Base-by-base conservation (phyloP, 2,329 filamentous ascomycete genomes). In the Aspergillus spinulosporus region DNA sequence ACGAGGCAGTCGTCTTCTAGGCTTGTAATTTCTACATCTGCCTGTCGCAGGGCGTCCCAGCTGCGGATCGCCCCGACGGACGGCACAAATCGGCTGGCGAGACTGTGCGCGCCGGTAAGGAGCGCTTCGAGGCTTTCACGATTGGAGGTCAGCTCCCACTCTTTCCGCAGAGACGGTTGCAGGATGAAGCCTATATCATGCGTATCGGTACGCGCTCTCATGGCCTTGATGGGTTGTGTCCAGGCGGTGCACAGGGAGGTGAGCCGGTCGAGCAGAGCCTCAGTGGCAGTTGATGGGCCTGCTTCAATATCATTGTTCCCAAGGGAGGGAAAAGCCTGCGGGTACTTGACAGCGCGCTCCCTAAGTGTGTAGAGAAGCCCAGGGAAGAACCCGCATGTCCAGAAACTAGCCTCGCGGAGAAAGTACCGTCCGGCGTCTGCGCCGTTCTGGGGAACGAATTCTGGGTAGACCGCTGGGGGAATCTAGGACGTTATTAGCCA, bases 111-210 rank as follows among this genome's bases (percentile, higher is more conserved):
- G 3, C 58, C 63, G 2, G 56, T 61, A 4, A 66, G 36, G 2
- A 64, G 26, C 2, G 49, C 42, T 2, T 58, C 11, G 0, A 64
- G 50, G 15, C 55, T 63, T 3, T 36, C 26, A 2, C 48, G 4
- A 29, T 62, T 62, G 15, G 56, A 52, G 2, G 73, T 77, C 3
- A 82, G 62, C 54, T 82, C 80, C 75, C 76, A 82, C 49, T 80
- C 76, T 28, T 72, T 67, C 9, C 75, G 72, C 1, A 82, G 60
- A 0, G 78, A 74, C 0, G 80, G 80, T 60, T 77, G 72, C 1
- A 82, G 72, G 3, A 83, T 82, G 59, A 83, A 83, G 0, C 78
- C 78, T 61, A 83, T 74, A 48, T 83, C 81, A 57, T 83, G 81
- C 0, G 80, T 83, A 55, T 83, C 78, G 5, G 73, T 82, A 28